These are phyloP conservation scores for Trichocomaceae sp. DNA, from an alignment of 2,329 filamentous ascomycete genomes.

Conservation along the genomic window DNA sequence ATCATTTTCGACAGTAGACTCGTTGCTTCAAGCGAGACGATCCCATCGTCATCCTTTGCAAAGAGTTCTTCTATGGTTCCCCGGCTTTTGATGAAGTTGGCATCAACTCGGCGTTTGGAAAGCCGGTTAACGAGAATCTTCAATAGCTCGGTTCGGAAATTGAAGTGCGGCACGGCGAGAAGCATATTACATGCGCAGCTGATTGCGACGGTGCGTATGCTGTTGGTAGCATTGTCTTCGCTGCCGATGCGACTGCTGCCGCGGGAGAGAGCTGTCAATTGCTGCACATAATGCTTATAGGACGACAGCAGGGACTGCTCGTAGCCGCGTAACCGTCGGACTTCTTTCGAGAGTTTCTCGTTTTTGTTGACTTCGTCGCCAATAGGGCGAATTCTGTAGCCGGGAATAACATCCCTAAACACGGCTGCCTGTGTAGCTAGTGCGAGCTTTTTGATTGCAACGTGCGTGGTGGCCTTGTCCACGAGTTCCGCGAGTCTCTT, in stretches of 20 bases:
- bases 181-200: constrained; percentile 79
- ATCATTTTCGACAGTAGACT: constrained; percentile 89
- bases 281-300: constrained; percentile 78
- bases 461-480: constrained; percentile 48
- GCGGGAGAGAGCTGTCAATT: constrained; percentile 63
- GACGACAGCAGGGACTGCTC: constrained; percentile 80
- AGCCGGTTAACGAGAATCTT: constrained; percentile 82
- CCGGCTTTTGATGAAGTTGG: constrained; percentile 69
- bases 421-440: constrained; percentile 81
- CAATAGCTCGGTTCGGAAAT: constrained; percentile 81
- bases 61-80: constrained; percentile 77
- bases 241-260: constrained; percentile 36
- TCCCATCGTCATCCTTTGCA: constrained; percentile 79
- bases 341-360: constrained; percentile 85
- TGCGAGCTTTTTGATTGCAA: constrained; percentile 75
- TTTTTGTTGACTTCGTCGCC: constrained; percentile 63
- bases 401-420: constrained; percentile 93
- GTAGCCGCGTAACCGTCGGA: constrained; percentile 71
- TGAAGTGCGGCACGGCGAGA: constrained; percentile 86
- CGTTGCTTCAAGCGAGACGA: constrained; percentile 79
- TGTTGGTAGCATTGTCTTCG: constrained; percentile 24
- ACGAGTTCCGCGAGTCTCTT: constrained; percentile 70
- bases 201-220: constrained; percentile 67
- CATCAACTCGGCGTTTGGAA: constrained; percentile 63
- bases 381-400: constrained; percentile 83